Evolutionary conservation across 2,329 filamentous ascomycete genomes (phyloP), one percentile per base, ranked within the genome.

Genomic region (Ascochyta rabiei): DNA sequence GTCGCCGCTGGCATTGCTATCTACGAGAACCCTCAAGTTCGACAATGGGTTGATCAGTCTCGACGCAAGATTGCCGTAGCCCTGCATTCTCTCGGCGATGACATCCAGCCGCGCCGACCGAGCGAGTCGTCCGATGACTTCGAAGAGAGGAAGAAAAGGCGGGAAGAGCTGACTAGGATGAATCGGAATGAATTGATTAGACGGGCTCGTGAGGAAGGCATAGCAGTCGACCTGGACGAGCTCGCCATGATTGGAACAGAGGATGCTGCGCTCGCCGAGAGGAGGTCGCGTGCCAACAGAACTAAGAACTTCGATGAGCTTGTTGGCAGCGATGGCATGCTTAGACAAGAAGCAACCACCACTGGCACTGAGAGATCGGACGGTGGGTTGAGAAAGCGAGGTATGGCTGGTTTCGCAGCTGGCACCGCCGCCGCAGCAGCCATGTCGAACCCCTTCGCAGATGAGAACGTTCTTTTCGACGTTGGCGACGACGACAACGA

Each of bases 1-100:
- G 81, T 87, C 47, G 85, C 85, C 56, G 84, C 86, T 16, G 82
- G 84, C 12, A 80, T 87, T 45, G 85, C 85, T 47, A 81, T 86
- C 40, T 86, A 87, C 71, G 83, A 88, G 69, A 86, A 82, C 35
- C 85, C 85, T 0, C 82, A 87, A 67, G 79, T 88, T 54, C 79
- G 84, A 70, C 78, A 81, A 80, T 88, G 85, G 85, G 74, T 88
- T 48, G 80, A 85, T 52, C 79, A 82, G 51, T 84, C 83, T 50
- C 82, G 85, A 40, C 83, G 83, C 52, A 86, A 84, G 71, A 81
- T 88, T 57, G 84, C 83, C 18, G 71, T 85, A 54, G 81, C 84
- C 13, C 71, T 88, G 28, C 81, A 86, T 64, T 81, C 79, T 33
- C 77, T 87, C 10, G 84, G 84, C 43, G 83, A 87, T 68, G 84